phyloP scores from a whole-genome alignment of 768 basidiomycete genomes.

The Tylopilus balloui region DNA sequence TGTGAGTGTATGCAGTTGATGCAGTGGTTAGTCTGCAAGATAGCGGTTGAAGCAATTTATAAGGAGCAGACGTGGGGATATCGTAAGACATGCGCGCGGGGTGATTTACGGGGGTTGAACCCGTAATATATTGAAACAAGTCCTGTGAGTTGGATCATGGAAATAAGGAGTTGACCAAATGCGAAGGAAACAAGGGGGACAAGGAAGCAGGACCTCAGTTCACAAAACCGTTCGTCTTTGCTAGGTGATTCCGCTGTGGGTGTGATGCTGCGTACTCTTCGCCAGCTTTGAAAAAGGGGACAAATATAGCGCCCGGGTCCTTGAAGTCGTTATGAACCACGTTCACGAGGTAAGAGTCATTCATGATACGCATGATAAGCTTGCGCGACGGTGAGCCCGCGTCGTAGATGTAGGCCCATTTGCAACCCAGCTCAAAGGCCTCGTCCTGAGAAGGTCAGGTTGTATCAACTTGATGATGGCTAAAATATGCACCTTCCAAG shows the following conservation, averaged over 20 bases:
- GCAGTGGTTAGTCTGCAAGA: conserved; percentile 34
- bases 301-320: conserved; percentile 77
- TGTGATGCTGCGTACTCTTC: conserved; percentile 49
- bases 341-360: conserved; percentile 82
- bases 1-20: conserved; percentile 53
- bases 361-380: conserved; percentile 75
- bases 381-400: conserved; percentile 67
- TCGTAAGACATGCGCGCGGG: conserved; percentile 19
- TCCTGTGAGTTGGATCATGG: conserved; percentile 31
- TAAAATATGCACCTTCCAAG: conserved; percentile 73
- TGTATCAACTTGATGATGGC: neutral
- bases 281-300: conserved; percentile 77
- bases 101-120: conserved; percentile 82
- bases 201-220: conserved; percentile 15
- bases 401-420: conserved; percentile 90
- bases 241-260: conserved; percentile 26
- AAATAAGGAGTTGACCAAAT: neutral
- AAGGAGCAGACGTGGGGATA: conserved; percentile 14
- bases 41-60: conserved; percentile 26
- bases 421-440: conserved; percentile 85
- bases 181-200: neutral
- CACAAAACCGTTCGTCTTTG: conserved; percentile 37
- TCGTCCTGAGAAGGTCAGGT: conserved; percentile 61
- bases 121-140: conserved; percentile 46
- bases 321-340: conserved; percentile 97